Evolutionary conservation across 331 rosid genomes (phyloP).

Genomic region (Phaseolus coccineus): DNA sequence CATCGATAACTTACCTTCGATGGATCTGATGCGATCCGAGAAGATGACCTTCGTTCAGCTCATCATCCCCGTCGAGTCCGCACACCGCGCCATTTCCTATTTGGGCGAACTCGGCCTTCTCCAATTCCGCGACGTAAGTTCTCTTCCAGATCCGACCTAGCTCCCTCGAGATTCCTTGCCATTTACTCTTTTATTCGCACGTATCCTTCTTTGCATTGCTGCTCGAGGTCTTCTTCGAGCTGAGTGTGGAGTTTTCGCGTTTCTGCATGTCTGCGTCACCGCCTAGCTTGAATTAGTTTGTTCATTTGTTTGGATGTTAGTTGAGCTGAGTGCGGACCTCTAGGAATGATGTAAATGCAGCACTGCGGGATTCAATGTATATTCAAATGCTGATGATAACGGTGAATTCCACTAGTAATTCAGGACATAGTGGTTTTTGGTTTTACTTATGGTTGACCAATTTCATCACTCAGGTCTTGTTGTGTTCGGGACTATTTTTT

Average conservation of each 20-base stretch:
- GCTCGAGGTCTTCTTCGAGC: slow-evolving; percentile 27
- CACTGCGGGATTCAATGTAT: slow-evolving; percentile 20
- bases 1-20: slow-evolving; percentile 73
- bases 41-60: slow-evolving; percentile 97
- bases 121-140: slow-evolving; percentile 89
- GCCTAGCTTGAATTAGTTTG: not conserved
- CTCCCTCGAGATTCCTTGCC: slow-evolving; percentile 1
- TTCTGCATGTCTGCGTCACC: slow-evolving; percentile 12
- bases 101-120: slow-evolving; percentile 97
- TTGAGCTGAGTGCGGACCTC: slow-evolving; percentile 33
- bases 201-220: not conserved
- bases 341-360: slow-evolving; percentile 35
- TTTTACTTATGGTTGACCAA: slow-evolving; percentile 32
- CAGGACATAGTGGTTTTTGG: slow-evolving; percentile 30
- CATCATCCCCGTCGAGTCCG: slow-evolving; percentile 93
- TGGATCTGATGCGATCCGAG: slow-evolving; percentile 99
- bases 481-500: slow-evolving; percentile 18
- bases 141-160: slow-evolving; percentile 50
- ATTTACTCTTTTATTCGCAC: not conserved
- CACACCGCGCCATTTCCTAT: slow-evolving; percentile 91
- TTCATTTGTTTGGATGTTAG: not conserved
- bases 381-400: slow-evolving; percentile 25
- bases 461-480: slow-evolving; percentile 1
- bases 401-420: slow-evolving; percentile 22
- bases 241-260: slow-evolving; percentile 27